Percentiles rank a stretch among this genome's conserved stretches.
phyloP scores from a whole-genome alignment of 148 eudicot species.

The Rhododendron kiyosumense region DNA sequence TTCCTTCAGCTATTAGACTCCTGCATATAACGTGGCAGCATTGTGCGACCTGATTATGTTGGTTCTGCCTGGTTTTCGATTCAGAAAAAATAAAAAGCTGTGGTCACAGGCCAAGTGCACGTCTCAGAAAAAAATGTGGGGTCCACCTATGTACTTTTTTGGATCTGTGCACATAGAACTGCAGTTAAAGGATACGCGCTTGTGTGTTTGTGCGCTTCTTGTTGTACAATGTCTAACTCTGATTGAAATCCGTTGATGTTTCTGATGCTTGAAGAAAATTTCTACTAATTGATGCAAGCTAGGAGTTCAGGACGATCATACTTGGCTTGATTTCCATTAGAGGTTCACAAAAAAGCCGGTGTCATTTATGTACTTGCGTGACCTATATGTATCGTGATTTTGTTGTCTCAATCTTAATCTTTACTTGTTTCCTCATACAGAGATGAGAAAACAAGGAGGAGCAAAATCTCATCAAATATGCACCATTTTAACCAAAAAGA shows the following conservation, averaged over 20 bases:
- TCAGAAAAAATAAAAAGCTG: not conserved
- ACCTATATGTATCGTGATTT: not conserved
- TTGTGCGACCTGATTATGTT: not conserved
- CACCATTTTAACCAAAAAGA: too few species aligned
- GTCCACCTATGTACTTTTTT: not conserved
- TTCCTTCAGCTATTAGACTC: conserved; percentile 30
- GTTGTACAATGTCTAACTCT: not conserved
- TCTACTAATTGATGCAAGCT: not conserved
- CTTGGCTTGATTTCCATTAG: not conserved
- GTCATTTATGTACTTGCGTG: not conserved
- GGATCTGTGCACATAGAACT: not conserved
- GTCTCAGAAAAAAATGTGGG: not conserved
- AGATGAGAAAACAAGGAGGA: too few species aligned
- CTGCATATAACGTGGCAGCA: not conserved
- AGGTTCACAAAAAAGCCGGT: not conserved
- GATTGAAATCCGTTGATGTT: not conserved
- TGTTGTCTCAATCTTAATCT: not conserved
- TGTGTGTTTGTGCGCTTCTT: not conserved
- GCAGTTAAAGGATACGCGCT: not conserved
- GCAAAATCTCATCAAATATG: too few species aligned
- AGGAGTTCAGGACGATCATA: not conserved
- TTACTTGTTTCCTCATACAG: not conserved
- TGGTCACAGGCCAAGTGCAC: not conserved
- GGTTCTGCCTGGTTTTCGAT: not conserved
- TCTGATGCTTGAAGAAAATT: not conserved